Base-by-base conservation (phyloP, 192 early-diverging fungal species). In the Ramicandelaber brevisporus region DNA sequence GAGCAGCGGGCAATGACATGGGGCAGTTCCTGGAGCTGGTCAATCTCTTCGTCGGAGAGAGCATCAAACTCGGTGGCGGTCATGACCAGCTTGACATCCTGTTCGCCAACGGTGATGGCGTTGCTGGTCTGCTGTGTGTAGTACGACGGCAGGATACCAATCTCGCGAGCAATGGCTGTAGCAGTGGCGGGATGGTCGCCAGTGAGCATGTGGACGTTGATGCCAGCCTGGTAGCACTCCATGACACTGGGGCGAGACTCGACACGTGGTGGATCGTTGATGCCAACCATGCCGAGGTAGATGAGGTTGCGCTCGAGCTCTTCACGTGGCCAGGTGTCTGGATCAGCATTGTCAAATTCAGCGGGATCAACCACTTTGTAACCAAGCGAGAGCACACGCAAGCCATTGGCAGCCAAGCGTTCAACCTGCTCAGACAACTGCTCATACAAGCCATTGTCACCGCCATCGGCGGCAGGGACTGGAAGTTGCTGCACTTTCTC, bases 151-250 rank as follows among this genome's bases (percentile, higher is more conserved):
- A 86, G 41, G 38, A 89, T 86, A 14, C 67, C 75, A 6, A 89
- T 59, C 39, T 96, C 65, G 24, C 66, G 64, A 6, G 86, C 84
- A 51, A 96, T 96, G 1, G 89, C 82, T 2, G 74, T 59, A 0
- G 89, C 89, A 1, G 86, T 90, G 16, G 70, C 63, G 3, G 79
- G 65, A 43, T 96, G 89, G 37, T 96, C 86, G 33, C 87, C 86
- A 2, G 89, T 96, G 28, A 93, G 63, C 86, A 96, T 96, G 27
- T 84, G 71, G 21, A 96, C 89, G 24, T 67, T 65, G 45, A 96
- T 86, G 17, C 89, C 89, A 7, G 89, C 86, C n/a, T 55, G 42
- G 33, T 85, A 75, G 39, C 89, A 89, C 32, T 64, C 65, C 36
- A 60, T 39, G 12, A 73, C 68, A 23, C 69, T 66, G 9, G 50